A percentile compares a stretch with the other conserved stretches of the same genome.
Evolutionary conservation across 345 rosid genomes (phyloP).

Genomic region (Syzygium grande): DNA sequence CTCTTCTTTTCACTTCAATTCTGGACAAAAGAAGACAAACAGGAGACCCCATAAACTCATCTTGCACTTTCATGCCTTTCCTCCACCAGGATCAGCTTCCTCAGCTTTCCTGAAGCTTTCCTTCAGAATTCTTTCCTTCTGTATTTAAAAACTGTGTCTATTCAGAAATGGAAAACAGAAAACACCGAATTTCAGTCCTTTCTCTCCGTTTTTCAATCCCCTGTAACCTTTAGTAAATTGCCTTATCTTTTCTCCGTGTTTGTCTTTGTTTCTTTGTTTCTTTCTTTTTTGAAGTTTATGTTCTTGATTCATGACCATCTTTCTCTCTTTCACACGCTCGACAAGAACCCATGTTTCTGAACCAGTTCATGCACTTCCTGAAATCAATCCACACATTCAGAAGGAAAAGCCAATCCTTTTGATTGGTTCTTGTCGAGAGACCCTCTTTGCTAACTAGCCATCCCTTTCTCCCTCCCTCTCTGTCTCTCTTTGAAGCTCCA

Average conservation of each 20-base stretch:
- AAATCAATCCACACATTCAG: slow-evolving; percentile 94
- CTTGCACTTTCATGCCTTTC: neutral
- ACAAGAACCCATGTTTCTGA: slow-evolving; percentile 69
- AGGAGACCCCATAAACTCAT: neutral
- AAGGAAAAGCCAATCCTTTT: slow-evolving; percentile 41
- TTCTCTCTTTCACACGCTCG: neutral
- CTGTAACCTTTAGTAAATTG: neutral
- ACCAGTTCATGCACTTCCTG: slow-evolving; percentile 96
- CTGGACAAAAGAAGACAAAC: neutral
- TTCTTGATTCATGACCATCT: slow-evolving; percentile 2
- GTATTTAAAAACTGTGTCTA: neutral
- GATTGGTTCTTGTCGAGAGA: slow-evolving; percentile 14
- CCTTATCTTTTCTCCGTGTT: neutral
- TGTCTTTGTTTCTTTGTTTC: neutral
- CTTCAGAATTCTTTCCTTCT: neutral
- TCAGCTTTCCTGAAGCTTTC: neutral
- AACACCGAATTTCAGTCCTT: slow-evolving; percentile 5
- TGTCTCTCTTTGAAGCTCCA: neutral
- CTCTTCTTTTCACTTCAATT: neutral
- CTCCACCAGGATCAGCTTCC: neutral
- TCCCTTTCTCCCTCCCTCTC: neutral
- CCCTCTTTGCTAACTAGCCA: slow-evolving; percentile 3
- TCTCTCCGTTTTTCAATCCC: neutral
- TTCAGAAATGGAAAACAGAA: slow-evolving; percentile 14
- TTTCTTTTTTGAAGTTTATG: neutral